phyloP scores from a whole-genome alignment of 805 yeast genomes.

The Isabelozyma rhagii region DNA sequence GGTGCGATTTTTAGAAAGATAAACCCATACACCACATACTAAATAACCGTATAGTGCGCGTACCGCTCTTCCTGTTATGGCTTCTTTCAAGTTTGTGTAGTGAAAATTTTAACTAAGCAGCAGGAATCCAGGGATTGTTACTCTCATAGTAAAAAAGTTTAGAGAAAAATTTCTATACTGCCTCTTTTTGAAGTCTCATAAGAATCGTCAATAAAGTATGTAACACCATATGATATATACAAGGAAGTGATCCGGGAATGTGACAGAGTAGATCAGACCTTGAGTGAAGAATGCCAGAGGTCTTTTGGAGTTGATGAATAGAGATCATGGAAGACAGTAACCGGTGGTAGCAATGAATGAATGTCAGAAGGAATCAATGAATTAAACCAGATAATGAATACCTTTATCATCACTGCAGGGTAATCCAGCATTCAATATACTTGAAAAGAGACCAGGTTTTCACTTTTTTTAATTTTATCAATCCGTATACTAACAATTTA shows the following conservation, averaged over 20 bases:
- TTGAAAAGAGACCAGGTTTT: neutral
- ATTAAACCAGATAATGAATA: too few relatives aligned
- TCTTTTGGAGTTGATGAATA: too few relatives aligned
- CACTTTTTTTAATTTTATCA: neutral
- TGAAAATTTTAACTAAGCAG: neutral
- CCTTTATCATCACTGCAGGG: neutral
- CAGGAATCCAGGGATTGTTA: neutral
- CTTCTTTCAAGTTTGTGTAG: neutral
- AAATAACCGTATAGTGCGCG: neutral
- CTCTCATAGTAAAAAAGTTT: neutral
- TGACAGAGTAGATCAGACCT: neutral
- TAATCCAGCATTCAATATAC: neutral
- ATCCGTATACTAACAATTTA: conserved; percentile 27
- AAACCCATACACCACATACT: neutral
- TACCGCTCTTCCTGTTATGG: neutral
- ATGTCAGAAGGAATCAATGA: too few relatives aligned
- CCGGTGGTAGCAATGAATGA: too few relatives aligned
- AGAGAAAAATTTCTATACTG: conserved; percentile 3
- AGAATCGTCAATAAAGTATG: conserved; percentile 31
- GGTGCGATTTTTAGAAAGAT: neutral
- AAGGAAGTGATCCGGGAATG: neutral
- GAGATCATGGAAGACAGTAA: too few relatives aligned
- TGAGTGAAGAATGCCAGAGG: too few relatives aligned
- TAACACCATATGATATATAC: conserved; percentile 3
- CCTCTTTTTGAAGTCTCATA: conserved; percentile 13